Evolutionary conservation across 1,284 basidiomycete species (phyloP), one percentile per base, ranked within the genome.

Genomic region (Stygiomarasmius scandens): DNA sequence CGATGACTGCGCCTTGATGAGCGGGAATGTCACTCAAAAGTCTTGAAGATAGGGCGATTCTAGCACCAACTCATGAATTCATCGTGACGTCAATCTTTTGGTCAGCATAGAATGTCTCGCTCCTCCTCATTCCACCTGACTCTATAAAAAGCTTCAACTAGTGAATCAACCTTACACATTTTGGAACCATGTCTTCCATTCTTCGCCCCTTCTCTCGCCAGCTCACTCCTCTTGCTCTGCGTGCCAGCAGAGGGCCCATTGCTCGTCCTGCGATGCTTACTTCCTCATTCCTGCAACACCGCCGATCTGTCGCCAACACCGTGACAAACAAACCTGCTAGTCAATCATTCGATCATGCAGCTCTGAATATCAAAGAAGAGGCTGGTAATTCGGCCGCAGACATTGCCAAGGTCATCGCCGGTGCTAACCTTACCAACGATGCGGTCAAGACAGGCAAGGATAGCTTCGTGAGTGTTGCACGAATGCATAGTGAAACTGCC

Each of bases 301-400:
- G 38, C 6, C 75, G 82, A 50, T 68, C 69, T 2, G 87, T 80
- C 6, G 89, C 89, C 0, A 89, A 79, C 63, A 72, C 70, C 1
- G 87, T 90, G 54, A 82, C 87, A 1, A 82, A 82, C 45, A 78
- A 79, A 52, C 90, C 90, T 20, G 89, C 79, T 19, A 90, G 88
- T 54, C 87, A 92, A 70, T 82, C 81, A 1, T 71, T 90, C 57
- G 78, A 82, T 49, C 89, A 92, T 60, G 89, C 89, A 8, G 81
- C 81, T 0, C 77, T 78, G 24, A 92, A 92, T 62, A 84, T 92
- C 61, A 85, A 81, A 63, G 90, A 92, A 68, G 90, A 92, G 69
- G 77, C 90, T 1, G 85, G 87, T 2, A 87, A 88, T 66, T 86
- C 89, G 24, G 84, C 87, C 2, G 72, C 81, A 10, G 90, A 92